Conservation (phyloP, 371 early-diverging fungal species). For the Globomyces sp. region DNA sequence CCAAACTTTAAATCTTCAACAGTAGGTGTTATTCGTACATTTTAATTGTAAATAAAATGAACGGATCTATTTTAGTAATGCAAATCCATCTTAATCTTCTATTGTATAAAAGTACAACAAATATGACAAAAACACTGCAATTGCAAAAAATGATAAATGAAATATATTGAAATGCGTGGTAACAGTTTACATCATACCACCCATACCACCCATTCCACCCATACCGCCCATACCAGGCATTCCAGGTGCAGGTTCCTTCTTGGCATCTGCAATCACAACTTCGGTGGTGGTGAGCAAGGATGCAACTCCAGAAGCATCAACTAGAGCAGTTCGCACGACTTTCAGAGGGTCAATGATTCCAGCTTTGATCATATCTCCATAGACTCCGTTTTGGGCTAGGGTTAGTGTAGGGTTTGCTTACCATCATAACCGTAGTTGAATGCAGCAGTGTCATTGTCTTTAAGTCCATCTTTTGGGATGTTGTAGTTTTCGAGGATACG, state of each 20-base stretch:
- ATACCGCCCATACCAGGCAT: constrained; percentile 46
- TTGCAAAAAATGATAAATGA: no score
- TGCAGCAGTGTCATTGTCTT: constrained; percentile 48
- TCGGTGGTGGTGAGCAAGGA: constrained; percentile 94
- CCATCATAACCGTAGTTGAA: constrained; percentile 88
- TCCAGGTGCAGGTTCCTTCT: constrained; percentile 60
- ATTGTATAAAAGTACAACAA: no score
- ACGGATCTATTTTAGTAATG: no score
- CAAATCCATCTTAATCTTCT: no score
- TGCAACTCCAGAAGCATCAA: constrained; percentile 95
- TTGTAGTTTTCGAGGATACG: constrained; percentile 73
- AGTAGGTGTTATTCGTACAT: no score
- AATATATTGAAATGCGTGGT: not conserved
- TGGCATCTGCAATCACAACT: constrained; percentile 95
- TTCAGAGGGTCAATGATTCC: constrained; percentile 98
- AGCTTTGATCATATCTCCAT: constrained; percentile 90
- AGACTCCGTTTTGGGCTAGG: constrained; percentile 73
- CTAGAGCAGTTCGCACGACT: constrained; percentile 94
- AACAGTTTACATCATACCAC: constrained; percentile 21
- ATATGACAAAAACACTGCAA: no score
- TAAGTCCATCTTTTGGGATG: constrained; percentile 27
- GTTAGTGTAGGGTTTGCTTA: no score
- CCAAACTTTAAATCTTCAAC: no score
- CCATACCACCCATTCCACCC: constrained; percentile 51
- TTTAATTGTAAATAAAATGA: no score